Evolutionary conservation across 805 yeast genomes (phyloP).

Genomic region (Monosporozyma siamensis): DNA sequence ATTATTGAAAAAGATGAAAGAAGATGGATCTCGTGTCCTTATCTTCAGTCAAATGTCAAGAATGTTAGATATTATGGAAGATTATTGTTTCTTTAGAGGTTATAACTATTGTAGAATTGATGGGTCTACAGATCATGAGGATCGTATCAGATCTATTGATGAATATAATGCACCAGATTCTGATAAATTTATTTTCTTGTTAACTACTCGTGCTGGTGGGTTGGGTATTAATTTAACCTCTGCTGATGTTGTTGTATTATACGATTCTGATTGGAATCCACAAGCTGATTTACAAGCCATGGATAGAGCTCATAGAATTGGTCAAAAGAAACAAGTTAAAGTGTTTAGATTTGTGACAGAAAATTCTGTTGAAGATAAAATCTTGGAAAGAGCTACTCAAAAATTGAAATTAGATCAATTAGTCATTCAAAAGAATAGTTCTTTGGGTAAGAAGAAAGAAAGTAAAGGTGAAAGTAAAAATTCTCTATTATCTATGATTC

Average conservation of each 20-base stretch:
- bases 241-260: constrained; percentile 67
- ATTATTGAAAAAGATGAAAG: constrained; percentile 48
- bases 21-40: constrained; percentile 68
- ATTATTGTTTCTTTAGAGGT: constrained; percentile 61
- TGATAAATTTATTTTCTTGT: constrained; percentile 57
- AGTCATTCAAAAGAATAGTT: constrained; percentile 71
- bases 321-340: constrained; percentile 75
- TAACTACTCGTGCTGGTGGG: constrained; percentile 87
- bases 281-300: constrained; percentile 84
- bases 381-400: constrained; percentile 73
- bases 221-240: constrained; percentile 73
- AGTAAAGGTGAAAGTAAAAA: constrained; percentile 42
- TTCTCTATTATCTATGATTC: constrained; percentile 73
- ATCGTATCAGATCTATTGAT: constrained; percentile 66
- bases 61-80: constrained; percentile 71
- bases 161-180: constrained; percentile 70
- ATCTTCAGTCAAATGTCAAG: constrained; percentile 81
- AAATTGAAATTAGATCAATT: constrained; percentile 70
- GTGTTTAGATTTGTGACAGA: constrained; percentile 73
- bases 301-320: constrained; percentile 86
- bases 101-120: constrained; percentile 71
- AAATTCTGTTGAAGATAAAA: constrained; percentile 76
- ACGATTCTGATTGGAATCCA: constrained; percentile 83
- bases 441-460: constrained; percentile 21
- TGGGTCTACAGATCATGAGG: constrained; percentile 75